Evolutionary conservation across 345 rosid species (phyloP).

Genomic region (Sonneratia alba): DNA sequence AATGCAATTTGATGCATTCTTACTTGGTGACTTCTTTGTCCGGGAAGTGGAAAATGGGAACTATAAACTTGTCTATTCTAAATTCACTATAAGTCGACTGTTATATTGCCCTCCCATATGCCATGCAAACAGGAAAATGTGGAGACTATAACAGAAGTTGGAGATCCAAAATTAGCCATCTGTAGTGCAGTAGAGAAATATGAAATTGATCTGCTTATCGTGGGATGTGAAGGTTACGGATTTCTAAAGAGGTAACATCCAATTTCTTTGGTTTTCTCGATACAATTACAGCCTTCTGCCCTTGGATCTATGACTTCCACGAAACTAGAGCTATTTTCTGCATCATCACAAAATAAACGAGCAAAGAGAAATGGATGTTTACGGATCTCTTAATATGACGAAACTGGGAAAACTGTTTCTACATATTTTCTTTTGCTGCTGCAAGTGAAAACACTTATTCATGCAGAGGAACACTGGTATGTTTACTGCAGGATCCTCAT

Average conservation of each 20-base stretch:
- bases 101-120: background rate
- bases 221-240: constrained; percentile 16
- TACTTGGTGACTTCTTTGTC: no score
- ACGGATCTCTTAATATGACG: no score
- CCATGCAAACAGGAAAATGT: constrained; percentile 27
- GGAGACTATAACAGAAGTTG: constrained; percentile 29
- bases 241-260: constrained; percentile 21
- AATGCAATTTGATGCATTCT: no score
- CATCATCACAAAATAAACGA: no score
- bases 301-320: background rate
- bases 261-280: background rate
- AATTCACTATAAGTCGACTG: background rate
- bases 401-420: background rate
- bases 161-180: constrained; percentile 27
- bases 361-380: no score
- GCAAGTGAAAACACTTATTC: background rate
- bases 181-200: constrained; percentile 22
- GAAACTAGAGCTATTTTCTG: background rate
- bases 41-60: no score
- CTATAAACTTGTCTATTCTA: no score
- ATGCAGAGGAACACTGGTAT: background rate
- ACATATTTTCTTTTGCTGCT: background rate
- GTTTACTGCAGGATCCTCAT: constrained; percentile 6
- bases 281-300: background rate
- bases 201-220: constrained; percentile 21